Evolutionary conservation across 371 early-diverging fungal species (phyloP), one percentile per base, ranked within the genome.

Genomic region (Dichotomocladium elegans): DNA sequence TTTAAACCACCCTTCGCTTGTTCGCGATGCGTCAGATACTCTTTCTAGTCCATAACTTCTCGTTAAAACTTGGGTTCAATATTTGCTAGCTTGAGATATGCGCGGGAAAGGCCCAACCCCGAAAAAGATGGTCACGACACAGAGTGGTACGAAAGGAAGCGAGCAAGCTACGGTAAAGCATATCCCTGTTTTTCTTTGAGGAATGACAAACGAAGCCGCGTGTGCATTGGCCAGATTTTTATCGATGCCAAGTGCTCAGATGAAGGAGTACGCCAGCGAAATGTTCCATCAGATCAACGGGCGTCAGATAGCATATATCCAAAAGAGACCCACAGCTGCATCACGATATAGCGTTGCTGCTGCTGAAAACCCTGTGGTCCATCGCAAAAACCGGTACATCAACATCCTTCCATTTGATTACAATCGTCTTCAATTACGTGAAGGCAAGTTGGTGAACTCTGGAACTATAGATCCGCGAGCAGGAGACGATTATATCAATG

Each of bases 401-500:
- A 65, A 81, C 55, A 77, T 87, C 22, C 53, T 85, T 40, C 87
- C 87, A 19, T 87, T 66, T 58, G 67, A 85, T 59, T 47, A 60
- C 51, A 83, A 68, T 43, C 74, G 85, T 29, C 77, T 87, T 11
- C 41, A 51, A 29, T 51, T 79, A 11, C 41, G 14, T n/a, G 37
- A 41, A 9, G n/a, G 49, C 11, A 35, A 68, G 44, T 33, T 56
- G 8, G 15, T 37, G 14, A 46, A 35, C 19, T 33, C 31, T 8
- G 53, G 34, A 10, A 14, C 12, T 7, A 33, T 48, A n/a, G 49
- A 48, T 48, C 49, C 49, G n/a, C 12, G 17, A 21, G 35, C 11
- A 24, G 47, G 41, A 2, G 63, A 73, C 33, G 88, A 88, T 60
- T 95, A 94, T 68, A 92, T 94, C 64, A 95, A 95, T 70, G 89